Conservation (phyloP, 2,329 filamentous ascomycete genomes). For the Elsinoe fawcettii region DNA sequence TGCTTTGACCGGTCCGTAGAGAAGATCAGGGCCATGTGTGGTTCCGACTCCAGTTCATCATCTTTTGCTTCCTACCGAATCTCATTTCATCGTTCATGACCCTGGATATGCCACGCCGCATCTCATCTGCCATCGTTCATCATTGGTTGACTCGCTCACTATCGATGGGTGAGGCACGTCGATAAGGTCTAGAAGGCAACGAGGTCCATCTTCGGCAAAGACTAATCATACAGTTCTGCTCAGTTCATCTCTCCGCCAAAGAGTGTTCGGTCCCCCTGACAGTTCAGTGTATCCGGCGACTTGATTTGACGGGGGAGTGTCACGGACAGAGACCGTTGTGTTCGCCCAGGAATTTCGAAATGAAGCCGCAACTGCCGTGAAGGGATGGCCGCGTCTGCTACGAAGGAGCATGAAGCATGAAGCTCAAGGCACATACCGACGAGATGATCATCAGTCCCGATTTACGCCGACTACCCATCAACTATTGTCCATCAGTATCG, state of each 20-base stretch:
- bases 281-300: not conserved
- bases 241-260: not conserved
- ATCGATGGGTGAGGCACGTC: not conserved
- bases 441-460: not conserved
- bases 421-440: not conserved
- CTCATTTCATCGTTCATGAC: not conserved
- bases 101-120: not conserved
- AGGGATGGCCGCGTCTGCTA: not conserved
- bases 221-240: not conserved
- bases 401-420: not conserved
- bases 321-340: not conserved
- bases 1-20: not conserved
- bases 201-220: not conserved
- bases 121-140: constrained; percentile 3
- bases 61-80: not conserved
- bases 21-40: not conserved
- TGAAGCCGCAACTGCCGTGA: not conserved
- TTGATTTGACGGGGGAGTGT: not conserved
- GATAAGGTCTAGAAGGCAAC: constrained; percentile 4
- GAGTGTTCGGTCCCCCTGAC: not conserved
- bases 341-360: not conserved
- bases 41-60: not conserved
- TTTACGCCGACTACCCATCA: not conserved
- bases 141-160: not conserved
- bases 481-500: not conserved